phyloP scores from a whole-genome alignment of 208 protist species.

The Porcisia deanei region DNA sequence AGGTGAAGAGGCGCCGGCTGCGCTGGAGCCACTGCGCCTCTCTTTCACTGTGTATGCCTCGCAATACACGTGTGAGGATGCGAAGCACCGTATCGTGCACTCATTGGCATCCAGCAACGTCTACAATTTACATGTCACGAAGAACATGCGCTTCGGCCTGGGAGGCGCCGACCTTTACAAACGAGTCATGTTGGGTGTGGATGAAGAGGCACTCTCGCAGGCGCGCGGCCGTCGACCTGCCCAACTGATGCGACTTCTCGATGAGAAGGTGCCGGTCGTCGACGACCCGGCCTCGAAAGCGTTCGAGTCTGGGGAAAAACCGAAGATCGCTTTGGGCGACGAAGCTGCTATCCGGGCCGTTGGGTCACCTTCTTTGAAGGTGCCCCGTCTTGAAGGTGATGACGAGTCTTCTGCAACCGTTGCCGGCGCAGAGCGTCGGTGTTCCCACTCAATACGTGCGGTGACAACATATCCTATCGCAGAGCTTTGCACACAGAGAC shows the following conservation, averaged over 20 bases:
- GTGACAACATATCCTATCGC: constrained; percentile 6
- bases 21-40: constrained; percentile 11
- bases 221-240: constrained; percentile 7
- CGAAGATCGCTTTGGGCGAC: neutral
- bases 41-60: constrained; percentile 18
- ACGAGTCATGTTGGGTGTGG: neutral
- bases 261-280: constrained; percentile 3
- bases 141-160: constrained; percentile 17
- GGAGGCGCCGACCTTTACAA: neutral
- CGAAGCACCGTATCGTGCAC: constrained; percentile 7
- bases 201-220: constrained; percentile 1
- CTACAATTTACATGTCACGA: constrained; percentile 24
- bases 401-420: neutral
- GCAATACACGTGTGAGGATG: constrained; percentile 12
- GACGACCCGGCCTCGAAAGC: neutral
- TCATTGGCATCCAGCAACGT: constrained; percentile 1
- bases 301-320: neutral
- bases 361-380: neutral
- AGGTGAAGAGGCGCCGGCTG: neutral
- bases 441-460: neutral
- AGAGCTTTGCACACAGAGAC: neutral
- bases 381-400: neutral
- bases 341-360: neutral
- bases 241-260: constrained; percentile 27
- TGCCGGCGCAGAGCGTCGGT: neutral